Base-by-base conservation (phyloP, 495 filamentous ascomycete genomes). In the Hypoxylon subgilvum region DNA sequence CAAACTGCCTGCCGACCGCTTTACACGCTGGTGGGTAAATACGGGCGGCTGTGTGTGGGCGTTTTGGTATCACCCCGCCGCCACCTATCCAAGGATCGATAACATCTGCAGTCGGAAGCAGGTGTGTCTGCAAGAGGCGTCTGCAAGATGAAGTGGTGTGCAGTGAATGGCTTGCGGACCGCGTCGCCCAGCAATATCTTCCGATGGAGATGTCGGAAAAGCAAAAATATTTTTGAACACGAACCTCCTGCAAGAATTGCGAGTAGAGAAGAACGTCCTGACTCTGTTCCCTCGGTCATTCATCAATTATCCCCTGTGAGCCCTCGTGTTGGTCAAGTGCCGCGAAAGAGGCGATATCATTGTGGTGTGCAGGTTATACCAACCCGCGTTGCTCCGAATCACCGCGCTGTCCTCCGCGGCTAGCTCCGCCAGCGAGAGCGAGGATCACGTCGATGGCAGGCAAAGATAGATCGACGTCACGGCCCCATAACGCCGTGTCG, bases 401-500 rank as follows among this genome's bases (percentile, higher is more conserved):
- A 38, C 27, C 25, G 42, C 28, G 45, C 16, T 12, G 42, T 45
- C 30, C 4, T 23, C 58, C 58, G 51, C 52, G 18, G 46, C 16
- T 45, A 25, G 32, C 46, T 47, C 9, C 60, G 32, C 32, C 18
- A 10, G 28, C 40, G 48, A 52, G 13, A 34, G 35, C 16, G 53
- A 47, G 31, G 59, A 57, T 52, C 40, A 41, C 8, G 34, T 38
- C 18, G 27, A 57, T 42, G 30, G 32, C 22, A 47, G 35, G 60
- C 22, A 34, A 61, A 32, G 38, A 50, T 31, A 18, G 48, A 57
- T 63, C 52, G 52, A 57, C 60, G 30, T 8, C 13, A 52, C 52
- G 52, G 52, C 42, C 42, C 52, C 52, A 48, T 57, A 32, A 21
- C 40, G 43, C 53, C 52, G 60, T 31, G 36, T 53, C 60, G 60